A percentile compares a stretch with the other conserved stretches of the same genome.
Conservation (phyloP, 768 basidiomycete species). For the Lactarius sanguifluus region DNA sequence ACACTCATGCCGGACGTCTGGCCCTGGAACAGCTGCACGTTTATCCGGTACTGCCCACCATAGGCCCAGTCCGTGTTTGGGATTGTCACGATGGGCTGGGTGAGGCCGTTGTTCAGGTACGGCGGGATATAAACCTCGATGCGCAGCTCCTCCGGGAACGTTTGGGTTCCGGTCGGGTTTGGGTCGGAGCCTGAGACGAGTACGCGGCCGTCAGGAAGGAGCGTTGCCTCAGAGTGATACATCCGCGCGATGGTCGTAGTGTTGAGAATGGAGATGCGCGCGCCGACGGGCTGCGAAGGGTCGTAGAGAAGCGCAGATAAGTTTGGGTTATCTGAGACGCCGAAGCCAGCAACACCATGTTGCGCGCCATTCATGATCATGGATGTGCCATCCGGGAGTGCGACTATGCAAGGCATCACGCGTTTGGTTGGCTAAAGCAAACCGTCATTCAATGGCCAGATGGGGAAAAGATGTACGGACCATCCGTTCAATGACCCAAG, state of each 20-base stretch:
- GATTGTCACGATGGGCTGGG: constrained; percentile 64
- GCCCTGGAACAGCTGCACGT: constrained; percentile 42
- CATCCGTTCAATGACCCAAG: constrained; percentile 79
- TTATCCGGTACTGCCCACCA: constrained; percentile 53
- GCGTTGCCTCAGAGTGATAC: constrained; percentile 76
- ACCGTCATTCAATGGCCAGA: neutral
- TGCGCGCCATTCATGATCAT: constrained; percentile 75
- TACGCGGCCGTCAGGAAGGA: constrained; percentile 73
- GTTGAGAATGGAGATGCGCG: constrained; percentile 65
- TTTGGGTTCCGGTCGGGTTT: constrained; percentile 42
- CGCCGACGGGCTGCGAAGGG: constrained; percentile 55
- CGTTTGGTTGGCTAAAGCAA: constrained; percentile 58
- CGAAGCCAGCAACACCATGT: constrained; percentile 72
- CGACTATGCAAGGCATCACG: constrained; percentile 74
- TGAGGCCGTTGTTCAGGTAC: constrained; percentile 66
- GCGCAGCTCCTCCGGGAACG: constrained; percentile 75
- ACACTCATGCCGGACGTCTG: constrained; percentile 51
- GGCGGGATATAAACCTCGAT: constrained; percentile 83
- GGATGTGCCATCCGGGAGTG: constrained; percentile 72
- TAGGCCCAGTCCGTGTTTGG: constrained; percentile 63
- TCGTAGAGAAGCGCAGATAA: constrained; percentile 69
- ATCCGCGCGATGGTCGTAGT: constrained; percentile 72
- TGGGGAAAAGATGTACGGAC: constrained; percentile 40
- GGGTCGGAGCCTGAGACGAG: constrained; percentile 78
- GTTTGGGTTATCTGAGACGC: constrained; percentile 63